These are phyloP conservation scores for Aspergillus brasiliensis DNA, from an alignment of 2,329 filamentous ascomycete genomes.

Conservation along the genomic window DNA sequence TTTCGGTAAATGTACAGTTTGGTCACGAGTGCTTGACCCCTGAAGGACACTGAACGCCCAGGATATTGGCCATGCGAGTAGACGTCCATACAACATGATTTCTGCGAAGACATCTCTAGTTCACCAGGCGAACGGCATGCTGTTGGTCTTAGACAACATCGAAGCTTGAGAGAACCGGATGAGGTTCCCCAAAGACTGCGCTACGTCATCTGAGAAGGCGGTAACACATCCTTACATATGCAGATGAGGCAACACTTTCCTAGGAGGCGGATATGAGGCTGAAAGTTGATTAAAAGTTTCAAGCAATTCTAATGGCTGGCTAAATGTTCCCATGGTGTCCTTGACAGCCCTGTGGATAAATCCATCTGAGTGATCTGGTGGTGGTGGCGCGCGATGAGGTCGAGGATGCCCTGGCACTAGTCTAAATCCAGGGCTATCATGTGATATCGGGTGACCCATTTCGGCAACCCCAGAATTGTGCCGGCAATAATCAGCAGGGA, in stretches of 20 bases:
- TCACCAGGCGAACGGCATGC: background rate
- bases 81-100: background rate
- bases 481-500: constrained; percentile 1
- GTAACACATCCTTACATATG: background rate
- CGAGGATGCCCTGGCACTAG: constrained; percentile 8
- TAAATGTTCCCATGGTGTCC: background rate
- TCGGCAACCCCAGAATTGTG: background rate
- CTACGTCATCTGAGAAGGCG: background rate
- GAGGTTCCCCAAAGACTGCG: background rate
- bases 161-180: background rate
- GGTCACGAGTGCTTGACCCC: too few relatives aligned
- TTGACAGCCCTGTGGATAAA: background rate
- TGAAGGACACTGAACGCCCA: too few relatives aligned
- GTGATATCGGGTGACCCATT: background rate
- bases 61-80: background rate
- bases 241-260: background rate
- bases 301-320: background rate
- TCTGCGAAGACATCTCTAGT: background rate
- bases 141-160: background rate
- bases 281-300: background rate
- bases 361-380: background rate
- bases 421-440: background rate
- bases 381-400: background rate
- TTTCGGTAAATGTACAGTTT: too few relatives aligned
- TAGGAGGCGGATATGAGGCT: background rate